Base-by-base conservation (phyloP, 768 basidiomycete species). In the Leccinum longicurvipes region DNA sequence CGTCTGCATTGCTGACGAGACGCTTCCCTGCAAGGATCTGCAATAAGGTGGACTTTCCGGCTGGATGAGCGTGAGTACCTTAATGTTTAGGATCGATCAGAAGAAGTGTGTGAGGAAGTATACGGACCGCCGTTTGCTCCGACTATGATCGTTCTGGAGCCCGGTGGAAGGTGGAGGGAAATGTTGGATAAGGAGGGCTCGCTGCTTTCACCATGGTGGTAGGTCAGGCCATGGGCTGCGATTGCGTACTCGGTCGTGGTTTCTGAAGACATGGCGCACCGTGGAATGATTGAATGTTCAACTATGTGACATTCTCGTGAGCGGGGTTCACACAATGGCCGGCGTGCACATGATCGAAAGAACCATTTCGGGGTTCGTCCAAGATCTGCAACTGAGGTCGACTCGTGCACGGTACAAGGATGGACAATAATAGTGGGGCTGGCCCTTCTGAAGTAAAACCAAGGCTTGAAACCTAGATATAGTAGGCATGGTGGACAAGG, bases 31-130 rank as follows among this genome's bases (percentile, higher is more conserved):
- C 96, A 6, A 98, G 80, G 54, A 98, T 88, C 66, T 96, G 91
- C 17, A 99, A 79, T 12, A 99, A 77, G 5, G 96, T 98, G n/a
- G 93, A 95, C 73, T 99, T 98, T 9, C 96, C 96, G 50, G 92
- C 89, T 89, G 61, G 39, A 19, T 28, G 53, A 55, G 49, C 27
- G 55, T 12, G 31, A 56, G 34, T 27, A 6, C 47, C n/a, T 34
- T 48, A 8, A 41, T 32, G 29, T 21, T 8, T 15, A 28, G 12
- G 3, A 4, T 48, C 29, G 42, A 49, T 19, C 8, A 47, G 50
- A 24, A 46, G 57, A 36, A 45, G 45, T 9, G 45, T 9, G 50
- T 47, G 42, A 50, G 21, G 39, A 41, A 41, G 39, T 6, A 41
- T 41, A 64, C 83, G 57, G 53, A 91, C 93, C 94, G 73, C 96